Evolutionary conservation across 2,329 filamentous ascomycete genomes (phyloP).

Genomic region (Samsoniella hepiali): DNA sequence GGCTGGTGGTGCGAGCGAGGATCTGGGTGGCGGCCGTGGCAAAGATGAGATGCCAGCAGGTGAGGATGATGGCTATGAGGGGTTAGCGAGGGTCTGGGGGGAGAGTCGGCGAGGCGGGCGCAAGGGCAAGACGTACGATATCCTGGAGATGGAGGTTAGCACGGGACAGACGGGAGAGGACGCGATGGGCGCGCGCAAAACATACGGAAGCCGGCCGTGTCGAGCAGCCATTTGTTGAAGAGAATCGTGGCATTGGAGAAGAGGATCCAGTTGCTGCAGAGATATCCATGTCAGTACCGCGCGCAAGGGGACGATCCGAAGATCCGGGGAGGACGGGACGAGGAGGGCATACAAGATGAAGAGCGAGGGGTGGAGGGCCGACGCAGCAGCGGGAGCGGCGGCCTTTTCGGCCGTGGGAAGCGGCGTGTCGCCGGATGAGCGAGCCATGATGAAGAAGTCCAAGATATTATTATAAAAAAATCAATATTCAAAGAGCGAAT

Average conservation of each 20-base stretch:
- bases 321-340: not conserved
- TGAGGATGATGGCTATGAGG: slow-evolving; percentile 52
- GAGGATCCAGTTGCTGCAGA: slow-evolving; percentile 69
- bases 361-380: slow-evolving; percentile 33
- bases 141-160: slow-evolving; percentile 25
- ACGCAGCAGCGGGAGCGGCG: slow-evolving; percentile 18
- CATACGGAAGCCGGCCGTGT: slow-evolving; percentile 71
- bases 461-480: too few relatives aligned
- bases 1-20: slow-evolving; percentile 59
- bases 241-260: slow-evolving; percentile 82
- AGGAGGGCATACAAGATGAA: slow-evolving; percentile 29
- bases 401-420: slow-evolving; percentile 28
- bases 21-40: slow-evolving; percentile 64
- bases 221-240: slow-evolving; percentile 89
- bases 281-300: not conserved
- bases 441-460: slow-evolving; percentile 2
- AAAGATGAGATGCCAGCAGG: slow-evolving; percentile 66
- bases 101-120: not conserved
- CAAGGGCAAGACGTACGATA: slow-evolving; percentile 30
- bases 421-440: slow-evolving; percentile 9
- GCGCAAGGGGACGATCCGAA: not conserved
- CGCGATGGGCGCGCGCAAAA: slow-evolving; percentile 24
- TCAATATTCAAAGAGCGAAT: not conserved
- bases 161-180: slow-evolving; percentile 25
- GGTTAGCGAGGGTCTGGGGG: slow-evolving; percentile 9